These are phyloP conservation scores for Aspergillus sp. DNA, from an alignment of 2,329 filamentous ascomycete species.

Conservation along the genomic window DNA sequence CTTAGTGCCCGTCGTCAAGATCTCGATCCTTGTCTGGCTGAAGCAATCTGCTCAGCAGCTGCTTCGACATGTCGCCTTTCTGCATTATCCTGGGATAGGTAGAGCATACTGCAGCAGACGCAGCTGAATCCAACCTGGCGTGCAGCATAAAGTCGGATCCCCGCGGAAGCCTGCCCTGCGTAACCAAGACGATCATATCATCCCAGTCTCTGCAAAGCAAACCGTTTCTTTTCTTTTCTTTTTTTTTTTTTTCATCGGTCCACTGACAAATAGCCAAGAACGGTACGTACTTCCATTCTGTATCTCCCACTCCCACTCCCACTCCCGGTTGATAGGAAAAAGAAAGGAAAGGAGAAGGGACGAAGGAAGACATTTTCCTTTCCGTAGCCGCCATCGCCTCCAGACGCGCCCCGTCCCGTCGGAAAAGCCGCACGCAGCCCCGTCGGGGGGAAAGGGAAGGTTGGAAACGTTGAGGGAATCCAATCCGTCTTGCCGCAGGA, in stretches of 20 bases:
- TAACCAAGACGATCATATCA: background rate
- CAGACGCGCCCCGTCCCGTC: slow-evolving; percentile 2
- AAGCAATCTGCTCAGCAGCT: no score
- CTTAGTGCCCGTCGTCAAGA: no score
- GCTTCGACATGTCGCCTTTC: no score
- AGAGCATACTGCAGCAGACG: background rate
- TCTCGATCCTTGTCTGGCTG: no score
- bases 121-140: background rate
- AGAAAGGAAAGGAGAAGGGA: background rate
- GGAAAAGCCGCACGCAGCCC: background rate
- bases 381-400: background rate
- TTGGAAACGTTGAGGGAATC: background rate
- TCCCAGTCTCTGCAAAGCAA: no score
- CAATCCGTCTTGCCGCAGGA: slow-evolving; percentile 4
- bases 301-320: no score
- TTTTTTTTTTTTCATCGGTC: no score
- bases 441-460: background rate
- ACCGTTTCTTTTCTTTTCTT: background rate
- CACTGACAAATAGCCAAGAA: background rate
- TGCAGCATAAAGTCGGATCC: background rate
- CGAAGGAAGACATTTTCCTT: background rate
- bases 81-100: background rate
- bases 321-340: background rate
- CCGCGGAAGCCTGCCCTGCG: background rate
- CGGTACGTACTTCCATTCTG: background rate